Evolutionary conservation across 371 early-diverging fungal genomes (phyloP), one percentile per base, ranked within the genome.

Genomic region (Zychaea mexicana): DNA sequence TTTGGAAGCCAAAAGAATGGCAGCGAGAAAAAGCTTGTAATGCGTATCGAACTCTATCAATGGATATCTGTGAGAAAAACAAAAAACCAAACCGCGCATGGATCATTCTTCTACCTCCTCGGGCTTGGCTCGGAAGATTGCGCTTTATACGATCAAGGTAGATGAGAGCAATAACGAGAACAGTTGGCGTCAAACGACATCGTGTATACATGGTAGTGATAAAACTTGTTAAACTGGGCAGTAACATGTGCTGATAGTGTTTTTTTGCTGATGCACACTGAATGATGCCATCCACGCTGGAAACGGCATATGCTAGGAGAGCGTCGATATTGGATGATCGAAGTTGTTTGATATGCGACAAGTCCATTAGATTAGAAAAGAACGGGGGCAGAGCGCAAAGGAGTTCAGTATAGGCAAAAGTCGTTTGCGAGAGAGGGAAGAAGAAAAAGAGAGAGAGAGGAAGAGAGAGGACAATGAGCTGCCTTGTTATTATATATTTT

Each of bases 1-100:
- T 72, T 85, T 91, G 57, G 87, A 87, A 3, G 90, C 90, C 5
- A 89, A 73, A 61, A 91, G 71, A 60, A 90, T 71, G 21, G 92
- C 85, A 2, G 89, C 87, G 60, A 90, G 61, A 56, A 91, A 90
- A 36, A 91, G 81, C 58, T 87, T 83, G 67, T 89, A 88, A 21
- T 89, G 89, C 5, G 92, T 89, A 61, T 89, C 92, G 28, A 83
- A 82, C 58, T 88, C 86, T 77, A 69, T 17, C 4, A 42, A 42
- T 15, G n/a, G 13, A 42, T 12, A 42, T 17, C 1, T 24, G 1
- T 9, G 4, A 17, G 10, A 17, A 38, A 17, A 6, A 22, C 15
- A 24, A 36, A 7, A 2, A 13, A 57, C 32, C 12, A 21, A 13
- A 26, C n/a, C n/a, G n/a, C n/a, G n/a, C n/a, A n/a, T n/a, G n/a